Evolutionary conservation across 2,329 filamentous ascomycete species (phyloP).

Genomic region (Claviceps citrina): DNA sequence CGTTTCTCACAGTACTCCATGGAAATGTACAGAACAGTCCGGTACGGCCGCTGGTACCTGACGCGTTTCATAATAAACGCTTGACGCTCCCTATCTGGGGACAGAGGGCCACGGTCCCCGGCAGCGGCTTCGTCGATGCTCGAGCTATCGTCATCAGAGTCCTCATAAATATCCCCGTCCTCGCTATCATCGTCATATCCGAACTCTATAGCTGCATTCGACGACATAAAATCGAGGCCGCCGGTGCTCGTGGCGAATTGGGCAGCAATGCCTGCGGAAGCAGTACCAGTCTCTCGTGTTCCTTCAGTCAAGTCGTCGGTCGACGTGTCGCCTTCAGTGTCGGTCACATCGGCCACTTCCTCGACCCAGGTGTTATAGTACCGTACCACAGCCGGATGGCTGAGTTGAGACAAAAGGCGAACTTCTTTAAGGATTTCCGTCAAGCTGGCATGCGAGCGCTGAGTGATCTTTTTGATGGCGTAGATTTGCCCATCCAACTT

Average conservation of each 20-base stretch:
- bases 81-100: slow-evolving; percentile 18
- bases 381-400: slow-evolving; percentile 71
- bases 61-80: slow-evolving; percentile 16
- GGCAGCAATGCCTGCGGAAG: slow-evolving; percentile 28
- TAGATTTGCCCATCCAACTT: slow-evolving; percentile 89
- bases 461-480: slow-evolving; percentile 90
- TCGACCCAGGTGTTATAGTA: slow-evolving; percentile 97
- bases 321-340: slow-evolving; percentile 42
- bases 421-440: slow-evolving; percentile 77
- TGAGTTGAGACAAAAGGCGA: slow-evolving; percentile 76
- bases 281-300: slow-evolving; percentile 21
- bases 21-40: slow-evolving; percentile 81
- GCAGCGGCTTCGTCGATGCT: slow-evolving; percentile 18
- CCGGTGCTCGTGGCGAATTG: slow-evolving; percentile 58
- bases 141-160: slow-evolving; percentile 29
- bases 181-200: slow-evolving; percentile 42
- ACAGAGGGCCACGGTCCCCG: slow-evolving; percentile 12
- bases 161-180: slow-evolving; percentile 30
- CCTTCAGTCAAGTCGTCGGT: slow-evolving; percentile 31
- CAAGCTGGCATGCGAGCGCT: slow-evolving; percentile 61
- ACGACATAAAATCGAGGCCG: slow-evolving; percentile 87
- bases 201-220: slow-evolving; percentile 66
- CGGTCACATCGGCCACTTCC: slow-evolving; percentile 39
- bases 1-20: slow-evolving; percentile 98
- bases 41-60: slow-evolving; percentile 36